Percentiles rank a stretch among this genome's conserved stretches.
These are phyloP conservation scores for Citrus trifoliata DNA, from an alignment of 345 rosid genomes.

Conservation along the genomic window DNA sequence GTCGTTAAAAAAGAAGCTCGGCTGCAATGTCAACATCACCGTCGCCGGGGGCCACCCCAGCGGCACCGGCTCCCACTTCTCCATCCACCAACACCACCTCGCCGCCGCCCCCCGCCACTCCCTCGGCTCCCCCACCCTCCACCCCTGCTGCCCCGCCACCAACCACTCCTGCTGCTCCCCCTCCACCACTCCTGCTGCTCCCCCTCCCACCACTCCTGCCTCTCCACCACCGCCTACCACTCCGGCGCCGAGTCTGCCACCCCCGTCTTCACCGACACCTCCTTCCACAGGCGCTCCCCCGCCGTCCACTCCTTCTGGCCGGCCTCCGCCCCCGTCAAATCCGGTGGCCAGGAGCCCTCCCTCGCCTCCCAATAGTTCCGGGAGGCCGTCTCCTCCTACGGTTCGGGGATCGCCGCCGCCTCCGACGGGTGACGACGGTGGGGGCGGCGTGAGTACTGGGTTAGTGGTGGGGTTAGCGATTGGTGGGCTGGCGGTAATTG, in stretches of 20 bases:
- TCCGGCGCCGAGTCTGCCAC: constrained; percentile 12
- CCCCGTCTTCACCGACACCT: constrained; percentile 17
- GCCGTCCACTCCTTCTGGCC: constrained; percentile 19
- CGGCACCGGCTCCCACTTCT: constrained; percentile 32
- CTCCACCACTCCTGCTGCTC: constrained; percentile 28
- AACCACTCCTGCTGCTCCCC: constrained; percentile 22
- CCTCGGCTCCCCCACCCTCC: constrained; percentile 38
- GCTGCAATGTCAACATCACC: constrained; percentile 12
- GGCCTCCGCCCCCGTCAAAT: constrained; percentile 48
- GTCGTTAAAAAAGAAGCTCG: not conserved
- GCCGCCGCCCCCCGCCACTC: constrained; percentile 35
- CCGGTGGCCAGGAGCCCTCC: constrained; percentile 29
- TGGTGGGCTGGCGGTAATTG: constrained; percentile 50
- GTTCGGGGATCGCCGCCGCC: constrained; percentile 34
- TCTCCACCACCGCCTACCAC: constrained; percentile 27
- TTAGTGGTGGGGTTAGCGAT: constrained; percentile 64
- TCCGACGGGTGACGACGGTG: not conserved
- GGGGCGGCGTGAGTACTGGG: constrained; percentile 38
- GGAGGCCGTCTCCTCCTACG: constrained; percentile 26
- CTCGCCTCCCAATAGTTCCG: constrained; percentile 26
- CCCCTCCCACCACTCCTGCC: constrained; percentile 33
- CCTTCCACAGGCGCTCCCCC: constrained; percentile 19
- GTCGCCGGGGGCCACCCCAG: constrained; percentile 17
- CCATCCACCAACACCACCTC: constrained; percentile 34
- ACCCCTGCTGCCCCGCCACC: too few relatives aligned